Evolutionary conservation across 352 stramenopile species (phyloP), one percentile per base, ranked within the genome.

Genomic region (Pythium biforme): DNA sequence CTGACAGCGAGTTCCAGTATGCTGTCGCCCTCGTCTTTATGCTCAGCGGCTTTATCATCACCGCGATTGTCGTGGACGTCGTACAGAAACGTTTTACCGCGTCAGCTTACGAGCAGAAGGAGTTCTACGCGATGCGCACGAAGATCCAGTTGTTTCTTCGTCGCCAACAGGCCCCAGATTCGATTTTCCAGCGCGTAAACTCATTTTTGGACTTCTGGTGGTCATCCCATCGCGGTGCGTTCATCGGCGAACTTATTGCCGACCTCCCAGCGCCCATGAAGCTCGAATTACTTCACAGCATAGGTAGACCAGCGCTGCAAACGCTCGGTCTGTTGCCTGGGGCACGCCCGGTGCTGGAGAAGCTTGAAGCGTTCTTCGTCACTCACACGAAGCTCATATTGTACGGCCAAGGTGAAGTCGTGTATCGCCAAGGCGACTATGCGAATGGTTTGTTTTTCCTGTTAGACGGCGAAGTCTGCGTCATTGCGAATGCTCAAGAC

Each of bases 151-250:
- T 81, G 10, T 81, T 83, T 64, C 55, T 83, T 46, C 67, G 70
- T 14, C 69, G 74, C 2, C 75, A 83, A 59, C 68, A 77, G 5
- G 72, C 75, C 3, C 73, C 75, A 14, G 62, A 75, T 15, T 47
- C 59, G 14, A 73, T 83, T 47, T 72, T 74, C n/a, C 75, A 74
- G 31, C 75, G 75, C 12, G 75, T 83, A 4, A 79, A 71, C 33
- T 62, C 70, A 31, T 83, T 81, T 25, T 57, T 83, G 15, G 72
- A 81, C 33, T 83, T 77, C 51, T 83, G 75, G 75, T 83, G 75
- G 75, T 73, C 72, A 0, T 72, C 72, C 0, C 75, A 81, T 23
- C 66, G 75, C 10, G 75, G 75, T 27, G 75, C 72, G 1, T 60
- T 79, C 53, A 79, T 83, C 27, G 68, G 70, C 25, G 41, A 76